A percentile compares a stretch with the other conserved stretches of the same genome.
Conservation (phyloP, 2,329 filamentous ascomycete species). For the Xylariaceae sp. region DNA sequence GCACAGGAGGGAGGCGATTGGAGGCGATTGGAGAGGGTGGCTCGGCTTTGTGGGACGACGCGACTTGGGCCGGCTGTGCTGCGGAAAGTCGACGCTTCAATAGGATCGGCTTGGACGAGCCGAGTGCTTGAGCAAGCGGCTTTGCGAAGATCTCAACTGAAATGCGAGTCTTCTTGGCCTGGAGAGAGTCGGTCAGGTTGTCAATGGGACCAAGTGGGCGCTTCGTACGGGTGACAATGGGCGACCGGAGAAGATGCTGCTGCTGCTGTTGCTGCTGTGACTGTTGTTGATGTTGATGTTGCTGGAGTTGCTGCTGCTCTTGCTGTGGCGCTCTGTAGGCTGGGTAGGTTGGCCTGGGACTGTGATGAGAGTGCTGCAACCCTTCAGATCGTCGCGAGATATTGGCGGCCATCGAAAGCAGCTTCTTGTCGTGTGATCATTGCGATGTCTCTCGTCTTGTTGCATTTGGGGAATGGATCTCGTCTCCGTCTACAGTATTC, state of each 20-base stretch:
- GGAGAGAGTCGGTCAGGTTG: conserved; percentile 42
- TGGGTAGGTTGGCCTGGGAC: conserved; percentile 22
- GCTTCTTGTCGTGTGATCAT: conserved; percentile 2
- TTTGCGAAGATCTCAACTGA: conserved; percentile 49
- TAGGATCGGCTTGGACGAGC: conserved; percentile 28
- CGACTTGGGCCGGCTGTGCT: conserved; percentile 21
- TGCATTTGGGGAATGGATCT: conserved; percentile 15
- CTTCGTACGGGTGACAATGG: conserved; percentile 47
- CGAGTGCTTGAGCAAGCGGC: conserved; percentile 24
- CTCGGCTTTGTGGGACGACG: conserved; percentile 24
- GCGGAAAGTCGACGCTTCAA: conserved; percentile 25
- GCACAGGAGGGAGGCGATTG: conserved; percentile 20
- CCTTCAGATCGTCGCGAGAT: conserved; percentile 30
- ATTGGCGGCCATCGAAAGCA: conserved; percentile 27
- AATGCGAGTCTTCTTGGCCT: conserved; percentile 49
- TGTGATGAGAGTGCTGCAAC: conserved; percentile 23
- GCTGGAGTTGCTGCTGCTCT: conserved; percentile 5
- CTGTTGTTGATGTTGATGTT: conserved; percentile 5
- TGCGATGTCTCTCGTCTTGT: conserved; percentile 1
- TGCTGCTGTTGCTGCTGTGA: conserved; percentile 14
- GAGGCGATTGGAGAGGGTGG: conserved; percentile 22
- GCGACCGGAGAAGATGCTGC: conserved; percentile 32
- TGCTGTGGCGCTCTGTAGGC: conserved; percentile 7
- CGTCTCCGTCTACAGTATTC: conserved; percentile 11
- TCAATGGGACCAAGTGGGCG: conserved; percentile 44